phyloP scores from a whole-genome alignment of 768 basidiomycete genomes.

The Leucocoprinus leucothites region DNA sequence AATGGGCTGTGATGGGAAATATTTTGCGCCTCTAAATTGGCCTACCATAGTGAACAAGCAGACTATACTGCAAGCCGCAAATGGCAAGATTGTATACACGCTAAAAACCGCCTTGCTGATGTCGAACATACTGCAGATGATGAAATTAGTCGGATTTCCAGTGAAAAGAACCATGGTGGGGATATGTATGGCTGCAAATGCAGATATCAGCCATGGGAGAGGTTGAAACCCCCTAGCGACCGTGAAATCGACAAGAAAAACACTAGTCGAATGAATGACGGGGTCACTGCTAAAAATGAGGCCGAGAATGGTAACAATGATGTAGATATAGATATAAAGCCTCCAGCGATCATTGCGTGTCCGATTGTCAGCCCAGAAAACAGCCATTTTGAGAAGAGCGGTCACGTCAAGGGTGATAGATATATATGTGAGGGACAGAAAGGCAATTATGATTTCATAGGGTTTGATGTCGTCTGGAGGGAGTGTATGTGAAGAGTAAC shows the following conservation, averaged over 20 bases:
- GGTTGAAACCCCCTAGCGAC: slow-evolving; percentile 56
- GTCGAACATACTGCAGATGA: slow-evolving; percentile 82
- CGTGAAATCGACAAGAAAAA: slow-evolving; percentile 88
- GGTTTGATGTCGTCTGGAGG: slow-evolving; percentile 87
- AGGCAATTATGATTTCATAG: slow-evolving; percentile 90
- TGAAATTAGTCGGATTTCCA: slow-evolving; percentile 92
- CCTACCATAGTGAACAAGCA: slow-evolving; percentile 56
- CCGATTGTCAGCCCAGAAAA: slow-evolving; percentile 83
- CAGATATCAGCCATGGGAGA: slow-evolving; percentile 67
- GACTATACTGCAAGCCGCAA: slow-evolving; percentile 59
- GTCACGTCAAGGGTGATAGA: slow-evolving; percentile 89
- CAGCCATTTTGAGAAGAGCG: slow-evolving; percentile 81
- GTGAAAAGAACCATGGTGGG: slow-evolving; percentile 75
- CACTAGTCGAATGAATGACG: slow-evolving; percentile 87
- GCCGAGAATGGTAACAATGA: slow-evolving; percentile 76
- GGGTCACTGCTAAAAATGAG: slow-evolving; percentile 92
- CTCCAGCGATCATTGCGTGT: slow-evolving; percentile 68
- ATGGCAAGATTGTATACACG: slow-evolving; percentile 80
- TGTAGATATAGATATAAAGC: slow-evolving; percentile 78
- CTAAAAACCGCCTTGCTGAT: slow-evolving; percentile 79
- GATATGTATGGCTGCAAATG: slow-evolving; percentile 79
- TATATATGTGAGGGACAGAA: slow-evolving; percentile 90
- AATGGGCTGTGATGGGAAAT: slow-evolving; percentile 47
- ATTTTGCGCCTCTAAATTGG: slow-evolving; percentile 54
- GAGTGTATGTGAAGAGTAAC: too few relatives aligned